Evolutionary conservation across 176 grass and related monocot genomes (phyloP), one percentile per base, ranked within the genome.

Genomic region (Oryza longistaminata): DNA sequence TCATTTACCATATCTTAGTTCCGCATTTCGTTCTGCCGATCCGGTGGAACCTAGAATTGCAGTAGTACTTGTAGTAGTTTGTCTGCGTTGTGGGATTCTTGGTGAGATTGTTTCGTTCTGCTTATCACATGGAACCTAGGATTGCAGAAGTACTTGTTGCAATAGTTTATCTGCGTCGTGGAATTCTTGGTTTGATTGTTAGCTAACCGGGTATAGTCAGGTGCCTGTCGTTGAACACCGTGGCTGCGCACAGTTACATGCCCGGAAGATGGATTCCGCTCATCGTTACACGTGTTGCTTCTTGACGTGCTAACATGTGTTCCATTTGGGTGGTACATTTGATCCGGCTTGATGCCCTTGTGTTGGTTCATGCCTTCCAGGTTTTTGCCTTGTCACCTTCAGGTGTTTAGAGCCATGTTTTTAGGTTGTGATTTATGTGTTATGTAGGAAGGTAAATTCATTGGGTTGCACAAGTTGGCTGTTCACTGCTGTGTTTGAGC

Each of bases 211-310:
- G 85, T 87, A 69, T 82, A 81, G 71, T 81, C 71, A 68, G 40
- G 85, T 81, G 78, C 45, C 33, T 60, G 85, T 22, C 85, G 68
- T 81, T 5, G 21, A 50, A 79, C 3, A 7, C 15, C 71, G 7
- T 87, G 85, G 78, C 62, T 55, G 5, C 6, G 24, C 70, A 61
- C 71, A 75, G 50, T 74, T 87, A 81, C 85, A 87, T 87, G 52
- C 85, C 64, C 5, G 35, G 78, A 2, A 81, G 52, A 22, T 45
- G 45, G 2, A 70, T 43, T 81, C 42, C 43, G 64, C 71, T 81
- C 78, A 87, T 87, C 71, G 64, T 81, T 87, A 82, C 78, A 75
- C 70, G 6, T 81, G 62, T 75, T 76, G 71, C 78, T 31, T 67
- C 24, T 68, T 44, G 17, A n/a, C 9, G 60, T 87, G 85, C 78